Percentiles rank a stretch among this genome's conserved stretches.
phyloP scores from a whole-genome alignment of 495 filamentous ascomycete genomes.

The Opeltia flavorubescens region DNA sequence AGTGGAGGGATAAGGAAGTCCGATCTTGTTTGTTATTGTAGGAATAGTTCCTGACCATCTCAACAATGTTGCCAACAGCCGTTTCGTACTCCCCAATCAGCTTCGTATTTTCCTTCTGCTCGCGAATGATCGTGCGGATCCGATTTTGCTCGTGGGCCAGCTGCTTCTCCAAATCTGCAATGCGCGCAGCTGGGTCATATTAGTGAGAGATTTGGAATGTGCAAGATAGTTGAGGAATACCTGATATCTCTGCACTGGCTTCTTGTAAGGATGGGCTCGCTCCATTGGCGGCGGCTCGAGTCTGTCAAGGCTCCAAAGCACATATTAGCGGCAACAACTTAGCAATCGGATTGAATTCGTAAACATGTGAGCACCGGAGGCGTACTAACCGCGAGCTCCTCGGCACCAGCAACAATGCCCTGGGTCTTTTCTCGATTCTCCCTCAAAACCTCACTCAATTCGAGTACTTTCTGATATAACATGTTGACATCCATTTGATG shows the following conservation, averaged over 20 bases:
- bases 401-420: constrained; percentile 55
- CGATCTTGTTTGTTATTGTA: constrained; percentile 46
- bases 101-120: constrained; percentile 36
- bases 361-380: background rate
- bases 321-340: background rate
- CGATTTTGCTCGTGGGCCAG: constrained; percentile 35
- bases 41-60: constrained; percentile 48
- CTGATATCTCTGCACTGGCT: constrained; percentile 33
- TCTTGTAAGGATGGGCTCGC: constrained; percentile 30
- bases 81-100: constrained; percentile 46
- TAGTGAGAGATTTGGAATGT: background rate
- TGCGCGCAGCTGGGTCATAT: constrained; percentile 26
- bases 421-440: constrained; percentile 65
- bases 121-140: constrained; percentile 31
- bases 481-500: constrained; percentile 81
- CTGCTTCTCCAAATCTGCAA: constrained; percentile 36
- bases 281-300: constrained; percentile 32
- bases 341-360: no score
- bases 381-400: constrained; percentile 40
- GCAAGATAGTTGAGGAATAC: constrained; percentile 16
- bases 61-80: constrained; percentile 39
- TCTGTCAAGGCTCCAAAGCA: constrained; percentile 7
- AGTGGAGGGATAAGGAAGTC: constrained; percentile 42
- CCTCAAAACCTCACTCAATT: constrained; percentile 60
- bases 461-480: constrained; percentile 69